phyloP scores from a whole-genome alignment of 306 rosid species.

The Sechiopsis laciniata region DNA sequence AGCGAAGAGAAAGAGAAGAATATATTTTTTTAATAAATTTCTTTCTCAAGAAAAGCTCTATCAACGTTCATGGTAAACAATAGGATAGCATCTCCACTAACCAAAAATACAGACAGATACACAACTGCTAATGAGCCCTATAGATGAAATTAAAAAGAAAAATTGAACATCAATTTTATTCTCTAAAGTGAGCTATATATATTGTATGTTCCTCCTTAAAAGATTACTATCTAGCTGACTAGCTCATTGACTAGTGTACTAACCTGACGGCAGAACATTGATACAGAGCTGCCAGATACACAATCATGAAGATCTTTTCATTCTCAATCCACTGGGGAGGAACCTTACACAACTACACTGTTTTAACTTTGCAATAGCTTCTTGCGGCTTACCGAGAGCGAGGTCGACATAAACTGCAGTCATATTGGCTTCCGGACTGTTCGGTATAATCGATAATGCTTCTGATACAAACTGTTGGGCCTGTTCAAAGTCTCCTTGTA shows the following conservation, averaged over 20 bases:
- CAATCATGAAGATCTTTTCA: conserved; percentile 67
- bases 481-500: conserved; percentile 73
- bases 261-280: conserved; percentile 35
- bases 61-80: conserved; percentile 36
- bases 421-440: conserved; percentile 71
- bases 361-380: conserved; percentile 72
- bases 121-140: conserved; percentile 66
- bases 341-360: conserved; percentile 65
- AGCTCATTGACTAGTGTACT: conserved; percentile 54
- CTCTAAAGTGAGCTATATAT: conserved; percentile 82
- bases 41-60: conserved; percentile 46
- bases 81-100: conserved; percentile 52
- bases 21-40: conserved; percentile 10
- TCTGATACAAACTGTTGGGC: conserved; percentile 50
- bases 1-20: conserved; percentile 7
- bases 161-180: conserved; percentile 53
- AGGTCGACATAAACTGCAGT: conserved; percentile 82
- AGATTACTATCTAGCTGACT: conserved; percentile 56
- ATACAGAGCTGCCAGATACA: conserved; percentile 48
- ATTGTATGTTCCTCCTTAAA: conserved; percentile 57
- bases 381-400: conserved; percentile 62
- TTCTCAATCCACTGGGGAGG: conserved; percentile 53
- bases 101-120: conserved; percentile 60
- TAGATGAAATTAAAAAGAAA: conserved; percentile 38
- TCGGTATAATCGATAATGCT: conserved; percentile 67